phyloP scores from a whole-genome alignment of 352 stramenopile genomes.

The Globisporangium mamillatum region DNA sequence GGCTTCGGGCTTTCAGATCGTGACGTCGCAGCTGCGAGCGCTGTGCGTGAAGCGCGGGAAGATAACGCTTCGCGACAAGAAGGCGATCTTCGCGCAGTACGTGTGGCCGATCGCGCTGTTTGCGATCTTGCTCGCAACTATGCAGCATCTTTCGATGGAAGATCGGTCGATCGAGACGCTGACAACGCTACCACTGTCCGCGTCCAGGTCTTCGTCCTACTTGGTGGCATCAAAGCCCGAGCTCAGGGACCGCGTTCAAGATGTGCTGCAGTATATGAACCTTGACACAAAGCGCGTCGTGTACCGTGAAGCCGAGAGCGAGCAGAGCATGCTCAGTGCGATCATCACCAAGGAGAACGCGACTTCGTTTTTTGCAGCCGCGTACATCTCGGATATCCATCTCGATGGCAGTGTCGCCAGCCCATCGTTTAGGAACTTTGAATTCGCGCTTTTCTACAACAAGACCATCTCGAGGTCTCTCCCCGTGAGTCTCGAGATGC shows the following conservation, averaged over 20 bases:
- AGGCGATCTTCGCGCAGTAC: conserved; percentile 61
- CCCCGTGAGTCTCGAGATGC: conserved; percentile 54
- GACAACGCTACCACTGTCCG: conserved; percentile 42
- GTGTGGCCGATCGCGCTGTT: conserved; percentile 68
- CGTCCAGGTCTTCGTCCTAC: conserved; percentile 38
- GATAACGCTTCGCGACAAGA: conserved; percentile 56
- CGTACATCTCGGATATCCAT: conserved; percentile 36
- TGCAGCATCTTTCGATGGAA: conserved; percentile 34
- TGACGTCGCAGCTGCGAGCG: conserved; percentile 44
- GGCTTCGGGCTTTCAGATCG: conserved; percentile 17
- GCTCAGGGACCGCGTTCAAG: conserved; percentile 22
- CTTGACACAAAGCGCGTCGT: conserved; percentile 15
- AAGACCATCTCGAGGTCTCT: conserved; percentile 54
- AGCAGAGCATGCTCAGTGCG: conserved; percentile 33
- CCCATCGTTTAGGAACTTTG: conserved; percentile 8
- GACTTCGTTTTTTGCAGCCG: conserved; percentile 54
- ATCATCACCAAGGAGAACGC: conserved; percentile 33
- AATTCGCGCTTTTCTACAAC: conserved; percentile 71
- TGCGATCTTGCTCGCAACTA: conserved; percentile 43
- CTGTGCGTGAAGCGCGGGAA: conserved; percentile 57
- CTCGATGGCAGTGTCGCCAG: conserved; percentile 16
- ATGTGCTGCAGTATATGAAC: conserved; percentile 33
- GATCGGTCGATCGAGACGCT: conserved; percentile 42
- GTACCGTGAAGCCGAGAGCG: conserved; percentile 19
- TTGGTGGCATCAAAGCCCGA: conserved; percentile 30